phyloP scores from a whole-genome alignment of 2,329 filamentous ascomycete species.

The Didymella glomerata region DNA sequence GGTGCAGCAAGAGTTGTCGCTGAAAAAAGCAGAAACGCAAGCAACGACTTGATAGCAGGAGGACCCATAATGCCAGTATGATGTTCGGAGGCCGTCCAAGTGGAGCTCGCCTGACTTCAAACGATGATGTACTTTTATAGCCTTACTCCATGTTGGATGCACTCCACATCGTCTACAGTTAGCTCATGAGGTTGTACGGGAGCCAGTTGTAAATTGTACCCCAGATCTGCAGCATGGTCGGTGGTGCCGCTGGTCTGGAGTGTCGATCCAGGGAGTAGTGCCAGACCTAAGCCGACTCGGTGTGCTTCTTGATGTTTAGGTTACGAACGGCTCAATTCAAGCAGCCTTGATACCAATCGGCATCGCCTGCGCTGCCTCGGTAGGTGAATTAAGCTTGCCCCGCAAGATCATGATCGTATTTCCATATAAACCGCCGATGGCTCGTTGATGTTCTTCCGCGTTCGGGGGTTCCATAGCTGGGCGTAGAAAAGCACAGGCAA shows the following conservation, averaged over 20 bases:
- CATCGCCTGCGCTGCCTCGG: not conserved
- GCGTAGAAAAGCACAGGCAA: not conserved
- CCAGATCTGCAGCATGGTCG: constrained; percentile 1
- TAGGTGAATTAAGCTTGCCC: constrained; percentile 4
- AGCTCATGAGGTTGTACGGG: not conserved
- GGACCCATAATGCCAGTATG: not conserved
- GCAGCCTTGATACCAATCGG: not conserved
- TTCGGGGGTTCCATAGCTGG: not conserved
- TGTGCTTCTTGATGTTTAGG: not conserved
- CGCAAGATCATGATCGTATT: not conserved
- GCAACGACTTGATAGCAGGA: not conserved
- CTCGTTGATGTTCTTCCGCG: not conserved
- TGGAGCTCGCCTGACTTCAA: too few relatives aligned
- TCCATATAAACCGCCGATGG: not conserved
- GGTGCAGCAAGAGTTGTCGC: constrained; percentile 8
- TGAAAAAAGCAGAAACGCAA: not conserved
- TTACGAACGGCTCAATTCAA: not conserved
- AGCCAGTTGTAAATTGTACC: not conserved
- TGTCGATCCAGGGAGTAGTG: not conserved
- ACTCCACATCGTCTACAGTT: not conserved
- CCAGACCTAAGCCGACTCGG: constrained; percentile 4
- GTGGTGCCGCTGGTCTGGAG: not conserved
- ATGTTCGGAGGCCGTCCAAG: not conserved
- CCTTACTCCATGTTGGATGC: not conserved
- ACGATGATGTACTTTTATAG: constrained; percentile 1